phyloP scores from a whole-genome alignment of 768 basidiomycete species.

The Nevesoporus exiguus region DNA sequence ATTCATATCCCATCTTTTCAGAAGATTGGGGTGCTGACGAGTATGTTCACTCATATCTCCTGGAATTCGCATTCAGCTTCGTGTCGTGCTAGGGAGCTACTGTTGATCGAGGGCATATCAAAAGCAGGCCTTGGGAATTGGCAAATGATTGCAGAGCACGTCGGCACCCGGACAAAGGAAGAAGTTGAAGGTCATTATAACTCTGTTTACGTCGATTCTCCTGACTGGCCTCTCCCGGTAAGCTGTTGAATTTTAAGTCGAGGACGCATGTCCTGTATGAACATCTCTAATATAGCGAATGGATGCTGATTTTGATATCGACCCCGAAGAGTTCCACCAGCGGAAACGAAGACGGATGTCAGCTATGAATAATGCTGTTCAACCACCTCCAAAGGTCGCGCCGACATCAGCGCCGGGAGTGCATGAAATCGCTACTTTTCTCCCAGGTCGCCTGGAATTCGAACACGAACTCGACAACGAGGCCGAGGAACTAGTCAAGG shows the following conservation, averaged over 20 bases:
- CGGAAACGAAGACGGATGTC: conserved; percentile 88
- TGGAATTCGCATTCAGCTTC: conserved; percentile 1
- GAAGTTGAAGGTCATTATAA: conserved; percentile 92
- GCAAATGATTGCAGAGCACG: conserved; percentile 92
- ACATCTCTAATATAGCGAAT: conserved; percentile 20
- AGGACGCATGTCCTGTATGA: conserved; percentile 1
- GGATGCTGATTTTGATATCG: conserved; percentile 66
- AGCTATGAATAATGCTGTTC: conserved; percentile 59
- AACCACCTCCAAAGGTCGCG: conserved; percentile 62
- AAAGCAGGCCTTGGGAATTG: conserved; percentile 92
- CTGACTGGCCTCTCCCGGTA: conserved; percentile 79
- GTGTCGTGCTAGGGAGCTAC: conserved; percentile 61
- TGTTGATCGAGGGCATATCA: conserved; percentile 84
- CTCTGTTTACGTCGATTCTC: conserved; percentile 73
- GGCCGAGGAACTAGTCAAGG: conserved; percentile 92
- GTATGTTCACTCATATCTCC: conserved; percentile 41
- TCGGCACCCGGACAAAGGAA: conserved; percentile 91
- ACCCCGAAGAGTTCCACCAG: conserved; percentile 81
- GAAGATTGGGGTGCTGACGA: conserved; percentile 99
- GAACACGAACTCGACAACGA: conserved; percentile 98
- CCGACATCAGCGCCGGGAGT: conserved; percentile 88
- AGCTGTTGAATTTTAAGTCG: conserved; percentile 25
- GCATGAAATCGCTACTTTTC: conserved; percentile 89
- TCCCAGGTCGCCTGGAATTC: conserved; percentile 97
- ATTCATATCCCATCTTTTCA: conserved; percentile 93